Evolutionary conservation across 176 grass and related monocot species (phyloP), one percentile per base, ranked within the genome.

Genomic region (Zoysia japonica): DNA sequence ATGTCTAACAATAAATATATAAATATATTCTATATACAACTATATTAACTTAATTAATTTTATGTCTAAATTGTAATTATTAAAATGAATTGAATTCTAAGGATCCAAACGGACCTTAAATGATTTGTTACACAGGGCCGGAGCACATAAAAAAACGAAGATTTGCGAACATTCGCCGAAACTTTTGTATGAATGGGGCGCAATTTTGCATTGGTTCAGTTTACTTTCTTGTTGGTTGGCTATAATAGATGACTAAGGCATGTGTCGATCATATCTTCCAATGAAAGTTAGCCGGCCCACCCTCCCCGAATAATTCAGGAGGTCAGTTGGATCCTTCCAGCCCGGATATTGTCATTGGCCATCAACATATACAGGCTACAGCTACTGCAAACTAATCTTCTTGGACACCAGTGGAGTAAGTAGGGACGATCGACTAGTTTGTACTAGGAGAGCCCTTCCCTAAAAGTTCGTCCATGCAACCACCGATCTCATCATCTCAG

Each of bases 321-420:
- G 56, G 85, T 88, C 79, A 72, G 79, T 81, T 59, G 56, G 77
- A 82, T 76, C 38, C 78, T 88, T 83, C 37, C 67, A 85, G 47
- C 46, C 20, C 55, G 10, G 79, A 47, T 75, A 78, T 71, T 54
- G 69, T 53, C 65, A 61, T 15, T 28, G 28, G 28, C 28, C 28
- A 28, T 28, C 28, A 28, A 28, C 28, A 28, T 28, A 28, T 28
- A 28, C 28, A 28, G 61, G 19, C 56, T 36, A 75, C 72, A 74
- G 45, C 70, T 41, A 41, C 69, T 77, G 36, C 72, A 16, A 73
- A 52, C 48, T 7, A 6, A 63, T 36, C n/a, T 53, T 59, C 14
- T 76, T 11, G 41, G 64, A 65, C 68, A 55, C 81, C 53, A 68
- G 53, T 56, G 15, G 40, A 79, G 65, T 59, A 80, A 52, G 78